Percentiles rank a stretch among this genome's conserved stretches.
These are phyloP conservation scores for Oxytropis ochrocephala DNA, from an alignment of 306 rosid genomes.

Conservation along the genomic window DNA sequence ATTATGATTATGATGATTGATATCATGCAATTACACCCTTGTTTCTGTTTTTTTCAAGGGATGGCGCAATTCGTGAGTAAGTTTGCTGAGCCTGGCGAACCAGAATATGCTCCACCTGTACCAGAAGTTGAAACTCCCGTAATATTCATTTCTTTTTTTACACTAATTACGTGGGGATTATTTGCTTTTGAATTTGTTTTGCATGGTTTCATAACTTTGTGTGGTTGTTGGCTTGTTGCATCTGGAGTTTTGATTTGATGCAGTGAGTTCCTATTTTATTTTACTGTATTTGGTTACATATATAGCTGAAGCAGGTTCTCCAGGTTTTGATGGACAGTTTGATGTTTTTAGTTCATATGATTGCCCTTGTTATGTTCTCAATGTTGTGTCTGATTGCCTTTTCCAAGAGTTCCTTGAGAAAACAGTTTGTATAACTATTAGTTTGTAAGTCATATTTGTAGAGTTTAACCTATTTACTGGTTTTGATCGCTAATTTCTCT, in stretches of 20 bases:
- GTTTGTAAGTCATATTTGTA: not conserved
- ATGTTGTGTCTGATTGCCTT: not conserved
- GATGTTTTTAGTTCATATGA: not conserved
- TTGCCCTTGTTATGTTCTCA: not conserved
- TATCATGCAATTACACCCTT: not conserved
- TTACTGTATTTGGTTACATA: not conserved
- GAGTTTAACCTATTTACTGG: not conserved
- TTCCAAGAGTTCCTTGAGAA: not conserved
- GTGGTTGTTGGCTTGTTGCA: not conserved
- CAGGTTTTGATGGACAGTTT: not conserved
- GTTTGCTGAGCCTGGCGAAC: conserved; percentile 80
- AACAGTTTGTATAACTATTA: not conserved
- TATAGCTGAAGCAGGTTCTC: not conserved
- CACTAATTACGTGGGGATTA: not conserved
- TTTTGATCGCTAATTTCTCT: not conserved
- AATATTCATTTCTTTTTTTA: conserved; percentile 15
- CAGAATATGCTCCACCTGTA: conserved; percentile 74
- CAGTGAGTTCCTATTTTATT: not conserved
- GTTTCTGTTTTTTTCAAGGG: conserved; percentile 35
- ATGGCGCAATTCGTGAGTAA: conserved; percentile 80
- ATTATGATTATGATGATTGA: not conserved
- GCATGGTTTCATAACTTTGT: not conserved
- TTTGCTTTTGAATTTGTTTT: not conserved
- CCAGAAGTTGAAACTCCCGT: conserved; percentile 80
- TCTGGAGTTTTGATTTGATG: not conserved